phyloP scores from a whole-genome alignment of 768 basidiomycete genomes.

The Russula dissimulans region DNA sequence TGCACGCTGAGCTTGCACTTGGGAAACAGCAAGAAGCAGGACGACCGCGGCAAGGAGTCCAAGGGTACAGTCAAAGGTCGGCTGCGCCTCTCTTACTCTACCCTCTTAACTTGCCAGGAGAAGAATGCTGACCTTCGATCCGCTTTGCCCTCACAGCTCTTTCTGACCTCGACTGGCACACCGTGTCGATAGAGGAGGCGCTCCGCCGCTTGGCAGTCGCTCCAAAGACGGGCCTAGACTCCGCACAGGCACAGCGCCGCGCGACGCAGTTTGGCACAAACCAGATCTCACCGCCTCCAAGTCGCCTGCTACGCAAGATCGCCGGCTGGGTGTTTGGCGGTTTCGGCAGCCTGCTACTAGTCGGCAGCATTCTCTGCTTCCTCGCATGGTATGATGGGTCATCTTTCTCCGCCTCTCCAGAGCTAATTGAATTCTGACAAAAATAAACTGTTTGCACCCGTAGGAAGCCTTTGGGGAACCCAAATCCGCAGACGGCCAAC shows the following conservation, averaged over 20 bases:
- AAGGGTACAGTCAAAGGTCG: constrained; percentile 9
- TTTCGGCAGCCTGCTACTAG: constrained; percentile 37
- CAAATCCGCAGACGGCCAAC: constrained; percentile 43
- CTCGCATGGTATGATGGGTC: constrained; percentile 36
- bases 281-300: constrained; percentile 40
- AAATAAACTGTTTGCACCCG: no score
- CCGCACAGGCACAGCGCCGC: constrained; percentile 38
- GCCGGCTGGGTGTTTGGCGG: constrained; percentile 47
- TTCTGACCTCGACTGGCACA: constrained; percentile 15
- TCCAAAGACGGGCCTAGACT: constrained; percentile 39
- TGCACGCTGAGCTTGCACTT: constrained; percentile 18
- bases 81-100: neutral
- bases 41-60: neutral
- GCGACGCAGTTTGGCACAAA: constrained; percentile 40
- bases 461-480: constrained; percentile 53
- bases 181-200: constrained; percentile 12
- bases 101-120: neutral
- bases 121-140: neutral
- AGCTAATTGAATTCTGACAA: neutral
- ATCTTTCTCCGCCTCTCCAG: neutral
- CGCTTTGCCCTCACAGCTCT: neutral
- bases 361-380: constrained; percentile 45
- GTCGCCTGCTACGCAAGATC: constrained; percentile 35
- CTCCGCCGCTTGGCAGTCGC: constrained; percentile 31
- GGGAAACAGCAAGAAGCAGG: neutral